These are phyloP conservation scores for Ogataea parapolymorpha DNA, from an alignment of 805 yeast genomes.

Conservation along the genomic window DNA sequence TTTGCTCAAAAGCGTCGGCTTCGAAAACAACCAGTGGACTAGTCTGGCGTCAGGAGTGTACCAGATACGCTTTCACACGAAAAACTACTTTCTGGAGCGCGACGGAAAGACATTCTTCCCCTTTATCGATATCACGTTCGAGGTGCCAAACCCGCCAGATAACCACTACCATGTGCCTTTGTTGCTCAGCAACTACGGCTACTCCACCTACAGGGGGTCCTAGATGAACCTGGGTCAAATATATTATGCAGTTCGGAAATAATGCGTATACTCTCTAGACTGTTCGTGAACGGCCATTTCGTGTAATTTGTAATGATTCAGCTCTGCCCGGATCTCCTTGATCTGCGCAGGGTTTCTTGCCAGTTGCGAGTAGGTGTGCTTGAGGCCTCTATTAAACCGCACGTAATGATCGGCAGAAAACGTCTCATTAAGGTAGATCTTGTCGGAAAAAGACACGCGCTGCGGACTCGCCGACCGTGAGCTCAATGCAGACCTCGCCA, in stretches of 20 bases:
- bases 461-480: conserved; percentile 8
- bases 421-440: conserved; percentile 49
- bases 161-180: conserved; percentile 89
- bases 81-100: conserved; percentile 51
- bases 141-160: conserved; percentile 63
- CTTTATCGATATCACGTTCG: conserved; percentile 75
- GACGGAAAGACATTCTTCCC: conserved; percentile 70
- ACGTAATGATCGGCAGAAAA: conserved; percentile 50
- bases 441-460: conserved; percentile 40
- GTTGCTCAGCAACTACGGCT: conserved; percentile 78
- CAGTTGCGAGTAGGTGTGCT: conserved; percentile 42
- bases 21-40: conserved; percentile 37
- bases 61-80: conserved; percentile 74
- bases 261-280: conserved; percentile 62
- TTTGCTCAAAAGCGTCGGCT: conserved; percentile 9
- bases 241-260: conserved; percentile 40
- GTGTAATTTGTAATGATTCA: conserved; percentile 57
- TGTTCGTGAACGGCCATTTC: conserved; percentile 69
- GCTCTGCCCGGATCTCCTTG: conserved; percentile 56
- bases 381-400: conserved; percentile 50
- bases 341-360: conserved; percentile 48
- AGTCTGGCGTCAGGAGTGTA: conserved; percentile 59
- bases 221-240: background rate
- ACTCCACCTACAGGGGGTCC: conserved; percentile 84
- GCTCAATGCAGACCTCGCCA: background rate